Conservation (phyloP, 2,329 filamentous ascomycete genomes). For the Hypocrella siamensis region DNA sequence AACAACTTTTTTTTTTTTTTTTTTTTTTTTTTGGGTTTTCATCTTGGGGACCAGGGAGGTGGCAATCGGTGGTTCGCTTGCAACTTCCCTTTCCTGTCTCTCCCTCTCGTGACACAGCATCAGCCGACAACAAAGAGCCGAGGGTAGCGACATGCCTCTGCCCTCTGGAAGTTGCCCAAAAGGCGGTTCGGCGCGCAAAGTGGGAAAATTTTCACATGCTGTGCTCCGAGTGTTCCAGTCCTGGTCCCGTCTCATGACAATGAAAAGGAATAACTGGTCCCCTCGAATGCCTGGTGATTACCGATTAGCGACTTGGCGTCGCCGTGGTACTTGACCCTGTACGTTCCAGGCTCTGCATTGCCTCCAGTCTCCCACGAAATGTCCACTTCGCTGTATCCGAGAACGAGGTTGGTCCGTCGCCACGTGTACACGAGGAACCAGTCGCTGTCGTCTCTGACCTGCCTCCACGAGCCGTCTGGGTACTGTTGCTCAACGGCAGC, state of each 20-base stretch:
- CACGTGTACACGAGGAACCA: constrained; percentile 76
- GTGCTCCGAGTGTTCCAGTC: too few relatives aligned
- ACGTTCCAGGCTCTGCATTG: constrained; percentile 45
- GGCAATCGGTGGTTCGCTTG: too few relatives aligned
- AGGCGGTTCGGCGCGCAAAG: too few relatives aligned
- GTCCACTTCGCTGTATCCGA: constrained; percentile 64
- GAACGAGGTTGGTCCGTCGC: constrained; percentile 51
- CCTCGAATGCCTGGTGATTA: constrained; percentile 19
- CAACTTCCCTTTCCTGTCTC: too few relatives aligned
- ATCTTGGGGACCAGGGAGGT: too few relatives aligned
- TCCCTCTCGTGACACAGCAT: too few relatives aligned
- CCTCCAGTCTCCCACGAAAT: constrained; percentile 55
- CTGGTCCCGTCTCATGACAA: constrained; percentile 4
- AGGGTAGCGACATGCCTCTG: too few relatives aligned
- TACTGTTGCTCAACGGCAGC: constrained; percentile 54
- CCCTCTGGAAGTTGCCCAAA: too few relatives aligned
- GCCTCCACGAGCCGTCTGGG: constrained; percentile 38
- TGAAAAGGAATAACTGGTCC: constrained; percentile 8
- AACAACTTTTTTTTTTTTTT: too few relatives aligned
- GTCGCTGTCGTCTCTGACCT: constrained; percentile 57
- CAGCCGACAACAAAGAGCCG: too few relatives aligned
- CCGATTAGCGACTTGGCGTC: constrained; percentile 48
- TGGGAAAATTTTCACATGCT: too few relatives aligned
- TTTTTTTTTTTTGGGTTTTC: too few relatives aligned
- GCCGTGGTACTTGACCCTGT: constrained; percentile 71